Conservation (phyloP, 345 rosid species). For the Populus simonii region DNA sequence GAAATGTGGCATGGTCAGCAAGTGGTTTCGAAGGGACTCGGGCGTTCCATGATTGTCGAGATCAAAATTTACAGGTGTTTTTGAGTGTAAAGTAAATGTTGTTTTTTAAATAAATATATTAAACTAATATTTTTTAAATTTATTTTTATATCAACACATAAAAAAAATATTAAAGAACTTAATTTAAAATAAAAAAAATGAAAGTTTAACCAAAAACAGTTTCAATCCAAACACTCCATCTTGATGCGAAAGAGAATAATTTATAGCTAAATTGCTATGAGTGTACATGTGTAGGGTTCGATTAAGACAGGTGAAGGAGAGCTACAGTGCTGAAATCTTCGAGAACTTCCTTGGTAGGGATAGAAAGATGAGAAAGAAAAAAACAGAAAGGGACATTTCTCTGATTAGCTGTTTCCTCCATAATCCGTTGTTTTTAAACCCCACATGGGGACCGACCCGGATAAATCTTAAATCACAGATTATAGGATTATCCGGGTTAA, state of each 20-base stretch:
- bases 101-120: too few relatives aligned
- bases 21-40: background rate
- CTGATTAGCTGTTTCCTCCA: background rate
- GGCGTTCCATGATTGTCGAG: background rate
- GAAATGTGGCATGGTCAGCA: background rate
- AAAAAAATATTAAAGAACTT: too few relatives aligned
- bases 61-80: background rate
- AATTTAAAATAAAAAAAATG: too few relatives aligned
- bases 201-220: too few relatives aligned
- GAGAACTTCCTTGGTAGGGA: background rate
- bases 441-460: too few relatives aligned
- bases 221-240: background rate
- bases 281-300: background rate
- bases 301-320: background rate
- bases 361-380: background rate
- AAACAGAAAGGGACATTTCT: background rate
- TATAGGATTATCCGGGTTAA: too few relatives aligned
- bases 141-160: too few relatives aligned
- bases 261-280: background rate
- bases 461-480: too few relatives aligned
- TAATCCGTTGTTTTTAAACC: too few relatives aligned
- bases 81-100: too few relatives aligned
- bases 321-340: background rate
- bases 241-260: background rate
- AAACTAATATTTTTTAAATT: too few relatives aligned